Base-by-base conservation (phyloP, 768 basidiomycete genomes). In the Auricularia heimuer region DNA sequence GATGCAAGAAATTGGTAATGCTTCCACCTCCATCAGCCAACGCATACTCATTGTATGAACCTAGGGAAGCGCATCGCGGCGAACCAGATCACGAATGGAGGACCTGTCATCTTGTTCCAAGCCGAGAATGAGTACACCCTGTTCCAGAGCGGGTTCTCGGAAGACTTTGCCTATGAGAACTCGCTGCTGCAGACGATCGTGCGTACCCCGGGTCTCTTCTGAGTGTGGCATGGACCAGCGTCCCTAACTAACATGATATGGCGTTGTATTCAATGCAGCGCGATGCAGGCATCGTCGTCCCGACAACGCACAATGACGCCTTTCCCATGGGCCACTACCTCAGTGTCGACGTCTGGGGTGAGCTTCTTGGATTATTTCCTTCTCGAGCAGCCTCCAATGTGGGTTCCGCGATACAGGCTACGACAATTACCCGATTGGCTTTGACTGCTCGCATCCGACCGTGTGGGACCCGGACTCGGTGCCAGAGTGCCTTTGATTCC, bases 21-120 rank as follows among this genome's bases (percentile, higher is more conserved):
- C 39, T 1, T 42, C 39, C 39, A 42, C 7, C 39, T 42, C 7
- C 12, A 14, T 42, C 39, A 8, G 8, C 39, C 39, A 42, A 8
- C 39, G 29, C 29, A 29, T 29, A 29, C 29, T 29, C 29, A 29
- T 29, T 29, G 29, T 29, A 29, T 29, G 29, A 29, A 29, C 29
- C 29, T 29, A 42, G 39, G 39, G 4, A 29, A 6, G 62, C 74
- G 84, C 42, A 77, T 85, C 39, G 79, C 82, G 1, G 74, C 71
- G 64, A 83, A 85, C 68, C 83, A 87, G 70, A 81, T 86, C 66
- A 80, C 82, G 10, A 80, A 83, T 29, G 85, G 83, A 7, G 85
- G 85, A 4, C 84, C 85, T 21, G 83, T 92, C 24, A 87, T 91
- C 56, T 8, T 60, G 16, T 60, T 60, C 33, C 56, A 60, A 34